Percentiles rank a stretch among this genome's conserved stretches.
phyloP scores from a whole-genome alignment of 2,329 filamentous ascomycete genomes.

The Pleochaeta shiraiana region DNA sequence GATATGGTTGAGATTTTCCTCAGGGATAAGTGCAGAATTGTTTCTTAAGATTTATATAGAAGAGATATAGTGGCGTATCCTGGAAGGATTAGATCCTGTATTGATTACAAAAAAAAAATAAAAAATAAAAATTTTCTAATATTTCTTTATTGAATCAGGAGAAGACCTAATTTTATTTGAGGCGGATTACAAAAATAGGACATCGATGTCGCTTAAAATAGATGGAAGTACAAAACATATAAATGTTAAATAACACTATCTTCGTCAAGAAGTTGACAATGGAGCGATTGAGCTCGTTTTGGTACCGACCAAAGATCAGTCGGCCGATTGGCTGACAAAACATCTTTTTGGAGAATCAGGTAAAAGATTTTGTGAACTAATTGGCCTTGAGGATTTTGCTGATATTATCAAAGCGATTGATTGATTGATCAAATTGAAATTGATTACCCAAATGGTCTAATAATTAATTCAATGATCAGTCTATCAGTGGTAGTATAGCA shows the following conservation, averaged over 20 bases:
- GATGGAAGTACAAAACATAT: constrained; percentile 4
- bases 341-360: constrained; percentile 9
- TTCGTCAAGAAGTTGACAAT: constrained; percentile 1
- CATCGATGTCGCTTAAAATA: neutral
- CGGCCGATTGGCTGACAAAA: constrained; percentile 1
- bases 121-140: neutral
- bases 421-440: too few species aligned
- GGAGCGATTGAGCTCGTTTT: neutral
- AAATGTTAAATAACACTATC: constrained; percentile 5
- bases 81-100: neutral
- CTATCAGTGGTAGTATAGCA: too few species aligned
- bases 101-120: neutral
- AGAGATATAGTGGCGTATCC: neutral
- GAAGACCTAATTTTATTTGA: too few species aligned
- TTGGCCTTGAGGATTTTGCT: neutral
- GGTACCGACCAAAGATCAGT: neutral
- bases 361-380: neutral
- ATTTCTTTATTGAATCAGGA: too few species aligned
- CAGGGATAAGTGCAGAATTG: neutral
- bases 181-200: too few species aligned
- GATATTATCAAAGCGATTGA: neutral
- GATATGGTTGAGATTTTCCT: neutral
- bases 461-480: too few species aligned
- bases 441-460: too few species aligned
- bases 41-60: neutral